These are phyloP conservation scores for Anthoceros angustus DNA, from an alignment of 225 moss, liverwort and hornwort species.

Conservation along the genomic window DNA sequence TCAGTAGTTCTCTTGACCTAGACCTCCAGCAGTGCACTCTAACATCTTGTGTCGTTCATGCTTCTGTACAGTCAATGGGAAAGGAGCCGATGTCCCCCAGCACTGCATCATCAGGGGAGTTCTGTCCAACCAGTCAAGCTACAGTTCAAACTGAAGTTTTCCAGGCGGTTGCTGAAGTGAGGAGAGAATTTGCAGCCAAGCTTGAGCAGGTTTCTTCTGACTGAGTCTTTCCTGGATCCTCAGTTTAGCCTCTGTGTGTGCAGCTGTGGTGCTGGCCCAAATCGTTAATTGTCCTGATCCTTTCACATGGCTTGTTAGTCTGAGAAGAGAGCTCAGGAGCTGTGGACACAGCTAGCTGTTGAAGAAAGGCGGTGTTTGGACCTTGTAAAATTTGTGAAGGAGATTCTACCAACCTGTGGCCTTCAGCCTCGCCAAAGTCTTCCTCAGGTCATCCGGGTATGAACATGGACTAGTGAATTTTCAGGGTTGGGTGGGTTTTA, in stretches of 20 bases:
- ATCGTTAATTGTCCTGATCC: background rate
- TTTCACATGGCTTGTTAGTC: constrained; percentile 10
- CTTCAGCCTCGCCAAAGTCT: constrained; percentile 2
- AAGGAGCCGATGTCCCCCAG: background rate
- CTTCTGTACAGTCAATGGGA: background rate
- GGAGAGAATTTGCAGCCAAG: constrained; percentile 23
- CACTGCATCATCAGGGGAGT: constrained; percentile 1
- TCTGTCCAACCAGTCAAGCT: constrained; percentile 8
- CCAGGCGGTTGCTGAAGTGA: constrained; percentile 15
- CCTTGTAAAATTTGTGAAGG: constrained; percentile 31
- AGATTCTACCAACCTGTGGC: constrained; percentile 15
- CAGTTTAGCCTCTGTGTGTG: background rate
- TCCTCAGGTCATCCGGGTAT: background rate
- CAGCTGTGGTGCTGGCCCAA: background rate
- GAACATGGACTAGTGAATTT: background rate
- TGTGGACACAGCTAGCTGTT: constrained; percentile 27
- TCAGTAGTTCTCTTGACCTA: background rate
- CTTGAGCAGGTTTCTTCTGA: constrained; percentile 27
- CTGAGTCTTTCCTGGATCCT: background rate
- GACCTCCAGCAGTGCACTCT: constrained; percentile 4
- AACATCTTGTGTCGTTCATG: background rate
- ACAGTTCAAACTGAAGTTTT: constrained; percentile 10
- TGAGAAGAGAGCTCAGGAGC: constrained; percentile 32
- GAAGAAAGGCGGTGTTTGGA: constrained; percentile 33
- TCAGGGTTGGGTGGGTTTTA: background rate